Base-by-base conservation (phyloP, 352 stramenopile species). In the Phytophthora sp. region DNA sequence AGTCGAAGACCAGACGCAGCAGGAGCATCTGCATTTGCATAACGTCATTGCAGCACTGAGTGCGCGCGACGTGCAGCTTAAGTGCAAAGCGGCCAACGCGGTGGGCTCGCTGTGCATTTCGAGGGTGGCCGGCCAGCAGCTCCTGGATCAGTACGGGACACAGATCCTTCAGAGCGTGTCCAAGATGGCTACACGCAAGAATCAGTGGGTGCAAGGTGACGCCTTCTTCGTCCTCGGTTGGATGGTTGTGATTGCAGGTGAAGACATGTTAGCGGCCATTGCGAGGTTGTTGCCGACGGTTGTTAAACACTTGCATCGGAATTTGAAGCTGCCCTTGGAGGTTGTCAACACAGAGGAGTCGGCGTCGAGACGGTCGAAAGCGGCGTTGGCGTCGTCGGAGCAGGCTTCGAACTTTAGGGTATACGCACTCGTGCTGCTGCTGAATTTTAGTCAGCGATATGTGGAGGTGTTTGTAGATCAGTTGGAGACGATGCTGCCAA, bases 51-150 rank as follows among this genome's bases (percentile, higher is more conserved):
- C 58, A 6, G 83, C 83, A 11, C 55, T 93, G 26, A 65, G 51
- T 49, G 73, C 73, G 26, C 83, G 84, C 16, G 84, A 93, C 51
- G 81, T 93, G 51, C 76, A 82, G 47, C 71, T 93, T 18, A 93
- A 93, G 53, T 93, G 84, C 68, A 93, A 93, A 55, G 84, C 82
- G 6, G 84, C 84, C 11, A 93, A 86, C 46, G 82, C 84, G 3
- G 72, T 93, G 15, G 84, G 84, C 2, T 88, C 84, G 33, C 61
- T 93, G 38, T 91, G 84, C 44, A 88, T 86, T 53, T 93, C 84
- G 4, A 78, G 84, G 6, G 82, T 93, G 24, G 84, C 84, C 13
- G 84, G 84, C 0, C 84, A 91, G 59, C 71, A 73, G 12, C 55
- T 93, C 46, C 63, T 93, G 30, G 79, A 84, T 56, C 26, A 44